Conservation (phyloP, 1,139 yeast species). For the Chernovozyma sophiae-reginae region DNA sequence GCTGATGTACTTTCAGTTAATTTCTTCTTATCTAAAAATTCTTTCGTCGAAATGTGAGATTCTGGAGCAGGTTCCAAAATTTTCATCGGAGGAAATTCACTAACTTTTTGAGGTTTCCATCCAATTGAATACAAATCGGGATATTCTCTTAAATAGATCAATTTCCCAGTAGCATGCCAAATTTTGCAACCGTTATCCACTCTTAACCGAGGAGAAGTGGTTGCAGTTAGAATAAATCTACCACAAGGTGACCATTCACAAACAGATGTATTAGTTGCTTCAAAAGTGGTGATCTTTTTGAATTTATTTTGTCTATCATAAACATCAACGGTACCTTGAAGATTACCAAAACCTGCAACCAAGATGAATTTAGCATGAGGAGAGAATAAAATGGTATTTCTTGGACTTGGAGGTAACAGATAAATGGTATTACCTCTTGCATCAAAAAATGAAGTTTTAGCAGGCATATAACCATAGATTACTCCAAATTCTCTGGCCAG, state of each 20-base stretch:
- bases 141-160: conserved; percentile 74
- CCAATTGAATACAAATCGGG: conserved; percentile 74
- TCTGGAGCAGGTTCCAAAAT: conserved; percentile 55
- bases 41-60: conserved; percentile 66
- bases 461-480: conserved; percentile 96
- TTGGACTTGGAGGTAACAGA: conserved; percentile 80
- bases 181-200: conserved; percentile 94
- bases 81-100: conserved; percentile 56
- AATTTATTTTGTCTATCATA: conserved; percentile 91
- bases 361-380: conserved; percentile 91
- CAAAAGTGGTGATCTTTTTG: conserved; percentile 71
- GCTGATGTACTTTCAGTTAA: conserved; percentile 36
- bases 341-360: conserved; percentile 96
- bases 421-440: conserved; percentile 87
- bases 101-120: conserved; percentile 79
- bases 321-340: conserved; percentile 94
- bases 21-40: conserved; percentile 41
- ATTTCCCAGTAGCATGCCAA: conserved; percentile 88
- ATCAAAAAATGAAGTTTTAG: conserved; percentile 91
- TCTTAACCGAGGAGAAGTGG: conserved; percentile 93
- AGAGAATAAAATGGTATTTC: conserved; percentile 86
- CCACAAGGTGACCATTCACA: conserved; percentile 99
- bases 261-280: conserved; percentile 90
- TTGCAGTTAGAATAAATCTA: conserved; percentile 86
- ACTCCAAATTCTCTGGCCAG: conserved; percentile 96